Percentiles rank a stretch among this genome's conserved stretches.
Evolutionary conservation across 169 alveolate genomes (phyloP).

Genomic region (Miamiensis avidus): DNA sequence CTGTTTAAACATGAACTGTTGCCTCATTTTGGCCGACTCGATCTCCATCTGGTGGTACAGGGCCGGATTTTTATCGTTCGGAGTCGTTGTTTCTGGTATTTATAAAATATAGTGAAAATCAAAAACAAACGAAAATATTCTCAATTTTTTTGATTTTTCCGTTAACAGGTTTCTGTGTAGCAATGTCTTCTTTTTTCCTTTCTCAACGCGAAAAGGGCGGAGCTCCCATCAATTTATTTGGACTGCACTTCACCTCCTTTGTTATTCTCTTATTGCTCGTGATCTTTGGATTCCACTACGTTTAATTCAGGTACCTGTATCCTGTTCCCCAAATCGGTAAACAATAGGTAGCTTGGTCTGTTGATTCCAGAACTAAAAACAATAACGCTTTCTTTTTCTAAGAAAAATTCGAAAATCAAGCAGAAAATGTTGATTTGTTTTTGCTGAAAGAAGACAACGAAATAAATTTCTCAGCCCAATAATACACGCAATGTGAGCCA

Average conservation of each 20-base stretch:
- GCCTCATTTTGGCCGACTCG: neutral
- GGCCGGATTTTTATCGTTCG: neutral
- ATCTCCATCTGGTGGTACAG: neutral
- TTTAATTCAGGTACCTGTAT: neutral
- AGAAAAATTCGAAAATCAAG: neutral
- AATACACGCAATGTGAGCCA: too few relatives aligned
- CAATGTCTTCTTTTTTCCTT: neutral
- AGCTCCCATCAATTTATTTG: neutral
- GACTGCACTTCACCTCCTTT: neutral
- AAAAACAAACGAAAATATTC: neutral
- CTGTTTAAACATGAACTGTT: neutral
- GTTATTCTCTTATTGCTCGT: too few relatives aligned
- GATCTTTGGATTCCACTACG: neutral
- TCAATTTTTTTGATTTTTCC: too few relatives aligned
- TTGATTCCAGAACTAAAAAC: neutral
- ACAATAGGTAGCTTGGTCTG: neutral
- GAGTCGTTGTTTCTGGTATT: neutral
- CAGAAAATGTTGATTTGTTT: too few relatives aligned
- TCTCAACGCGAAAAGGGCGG: neutral
- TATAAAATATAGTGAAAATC: too few relatives aligned
- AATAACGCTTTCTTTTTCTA: neutral
- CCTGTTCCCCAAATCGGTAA: neutral
- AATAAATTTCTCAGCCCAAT: too few relatives aligned
- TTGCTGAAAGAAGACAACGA: too few relatives aligned
- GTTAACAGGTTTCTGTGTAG: neutral